Evolutionary conservation across 202 grass and related monocot genomes (phyloP).

Genomic region (Panicum virgatum): DNA sequence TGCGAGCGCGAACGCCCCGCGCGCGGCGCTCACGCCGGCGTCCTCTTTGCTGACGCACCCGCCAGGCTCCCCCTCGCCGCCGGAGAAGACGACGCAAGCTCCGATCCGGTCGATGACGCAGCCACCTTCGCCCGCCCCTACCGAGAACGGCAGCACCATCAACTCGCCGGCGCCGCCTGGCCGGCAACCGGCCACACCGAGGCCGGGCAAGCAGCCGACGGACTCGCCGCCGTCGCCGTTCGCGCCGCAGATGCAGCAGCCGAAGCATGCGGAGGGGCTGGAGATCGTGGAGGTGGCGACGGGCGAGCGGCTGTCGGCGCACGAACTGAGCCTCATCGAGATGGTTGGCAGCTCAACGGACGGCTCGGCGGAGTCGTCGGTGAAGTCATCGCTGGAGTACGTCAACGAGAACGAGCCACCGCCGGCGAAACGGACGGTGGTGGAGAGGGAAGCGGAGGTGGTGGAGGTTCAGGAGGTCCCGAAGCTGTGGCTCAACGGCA

Average conservation of each 20-base stretch:
- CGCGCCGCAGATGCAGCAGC: conserved; percentile 19
- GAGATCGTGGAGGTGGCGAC: conserved; percentile 51
- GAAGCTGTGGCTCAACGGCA: conserved; percentile 49
- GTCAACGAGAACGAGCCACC: conserved; percentile 38
- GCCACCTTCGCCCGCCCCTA: conserved; percentile 40
- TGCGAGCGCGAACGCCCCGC: neutral
- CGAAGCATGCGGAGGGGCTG: conserved; percentile 24
- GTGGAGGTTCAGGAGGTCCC: conserved; percentile 26
- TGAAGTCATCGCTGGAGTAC: conserved; percentile 45
- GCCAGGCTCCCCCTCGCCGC: conserved; percentile 30
- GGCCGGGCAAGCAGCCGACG: conserved; percentile 2
- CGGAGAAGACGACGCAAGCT: neutral
- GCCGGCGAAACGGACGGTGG: neutral
- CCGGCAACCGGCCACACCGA: neutral
- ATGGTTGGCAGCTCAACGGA: conserved; percentile 43
- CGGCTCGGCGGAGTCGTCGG: conserved; percentile 35
- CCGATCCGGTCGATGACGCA: conserved; percentile 14
- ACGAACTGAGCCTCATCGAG: conserved; percentile 52
- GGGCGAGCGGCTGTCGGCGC: conserved; percentile 40
- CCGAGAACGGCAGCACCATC: conserved; percentile 28
- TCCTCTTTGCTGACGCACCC: conserved; percentile 50
- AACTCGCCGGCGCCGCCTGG: conserved; percentile 40
- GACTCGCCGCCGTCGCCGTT: conserved; percentile 22
- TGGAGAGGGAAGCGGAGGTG: neutral
- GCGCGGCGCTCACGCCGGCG: conserved; percentile 46